Evolutionary conservation across 2,329 filamentous ascomycete species (phyloP).

Genomic region (Exophiala xenobiotica): DNA sequence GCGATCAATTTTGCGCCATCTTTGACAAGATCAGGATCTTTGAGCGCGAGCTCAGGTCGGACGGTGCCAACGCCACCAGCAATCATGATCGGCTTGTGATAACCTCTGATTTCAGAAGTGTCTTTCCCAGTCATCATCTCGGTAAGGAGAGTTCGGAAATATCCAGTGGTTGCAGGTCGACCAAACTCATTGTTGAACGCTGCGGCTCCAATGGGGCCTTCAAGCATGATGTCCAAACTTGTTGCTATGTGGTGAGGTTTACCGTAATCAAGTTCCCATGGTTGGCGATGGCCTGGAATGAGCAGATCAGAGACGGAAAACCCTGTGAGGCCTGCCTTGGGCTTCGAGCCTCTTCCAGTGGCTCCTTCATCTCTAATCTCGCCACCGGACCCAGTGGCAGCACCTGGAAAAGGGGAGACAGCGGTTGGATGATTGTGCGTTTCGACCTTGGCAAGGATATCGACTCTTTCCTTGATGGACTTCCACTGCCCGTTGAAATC

Average conservation of each 20-base stretch:
- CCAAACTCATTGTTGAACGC: slow-evolving; percentile 98
- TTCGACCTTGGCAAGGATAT: slow-evolving; percentile 91
- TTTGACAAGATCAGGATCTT: slow-evolving; percentile 73
- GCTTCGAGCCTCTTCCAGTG: slow-evolving; percentile 86
- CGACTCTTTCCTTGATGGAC: slow-evolving; percentile 79
- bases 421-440: slow-evolving; percentile 98
- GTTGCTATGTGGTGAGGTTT: slow-evolving; percentile 90
- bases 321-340: slow-evolving; percentile 86
- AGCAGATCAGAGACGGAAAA: slow-evolving; percentile 94
- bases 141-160: slow-evolving; percentile 85
- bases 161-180: slow-evolving; percentile 80
- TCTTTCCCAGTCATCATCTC: slow-evolving; percentile 61
- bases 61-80: slow-evolving; percentile 93
- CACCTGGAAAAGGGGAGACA: slow-evolving; percentile 88
- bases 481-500: slow-evolving; percentile 84
- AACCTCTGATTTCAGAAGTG: slow-evolving; percentile 74
- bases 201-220: slow-evolving; percentile 91
- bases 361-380: slow-evolving; percentile 95
- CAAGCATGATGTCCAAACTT: slow-evolving; percentile 94
- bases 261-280: slow-evolving; percentile 84
- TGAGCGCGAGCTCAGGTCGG: slow-evolving; percentile 84
- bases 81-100: slow-evolving; percentile 99
- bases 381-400: slow-evolving; percentile 90
- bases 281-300: slow-evolving; percentile 77
- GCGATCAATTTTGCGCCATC: slow-evolving; percentile 90